Conservation (phyloP, 2,329 filamentous ascomycete species). For the Cladophialophora carrionii region DNA sequence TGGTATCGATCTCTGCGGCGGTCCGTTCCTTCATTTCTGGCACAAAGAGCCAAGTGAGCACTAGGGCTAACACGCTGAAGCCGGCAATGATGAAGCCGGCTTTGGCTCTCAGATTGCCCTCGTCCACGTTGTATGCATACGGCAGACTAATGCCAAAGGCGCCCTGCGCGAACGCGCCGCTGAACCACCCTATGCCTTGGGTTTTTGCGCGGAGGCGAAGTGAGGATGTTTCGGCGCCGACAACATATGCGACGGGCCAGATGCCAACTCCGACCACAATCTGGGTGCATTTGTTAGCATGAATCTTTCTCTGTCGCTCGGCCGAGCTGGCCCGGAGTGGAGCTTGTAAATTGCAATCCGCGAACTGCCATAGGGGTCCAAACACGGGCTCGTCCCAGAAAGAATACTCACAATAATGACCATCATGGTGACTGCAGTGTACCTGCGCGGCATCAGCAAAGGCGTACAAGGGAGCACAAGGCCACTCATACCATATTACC, state of each 20-base stretch:
- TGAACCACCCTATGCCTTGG: conserved; percentile 49
- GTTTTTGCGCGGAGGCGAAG: conserved; percentile 46
- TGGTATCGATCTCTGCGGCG: conserved; percentile 54
- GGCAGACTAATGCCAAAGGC: conserved; percentile 55
- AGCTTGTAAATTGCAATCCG: neutral
- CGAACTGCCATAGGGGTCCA: neutral
- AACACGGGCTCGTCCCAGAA: neutral
- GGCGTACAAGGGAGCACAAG: neutral
- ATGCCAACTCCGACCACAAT: conserved; percentile 42
- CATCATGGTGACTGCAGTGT: conserved; percentile 50
- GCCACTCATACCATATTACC: conserved; percentile 46
- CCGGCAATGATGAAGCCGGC: conserved; percentile 49
- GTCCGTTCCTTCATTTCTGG: conserved; percentile 60
- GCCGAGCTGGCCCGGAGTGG: neutral
- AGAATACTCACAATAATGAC: conserved; percentile 45
- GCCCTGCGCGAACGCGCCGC: conserved; percentile 48
- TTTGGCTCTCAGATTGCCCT: conserved; percentile 49
- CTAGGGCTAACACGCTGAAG: conserved; percentile 41
- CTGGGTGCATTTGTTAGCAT: neutral
- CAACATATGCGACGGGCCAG: conserved; percentile 46
- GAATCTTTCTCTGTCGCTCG: neutral
- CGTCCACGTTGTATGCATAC: conserved; percentile 56
- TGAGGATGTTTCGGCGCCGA: conserved; percentile 44
- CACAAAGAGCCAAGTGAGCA: conserved; percentile 51
- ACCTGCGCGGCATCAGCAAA: conserved; percentile 40